Percentiles rank a stretch among this genome's conserved stretches.
phyloP scores from a whole-genome alignment of 768 basidiomycete genomes.

The Russula foetens region DNA sequence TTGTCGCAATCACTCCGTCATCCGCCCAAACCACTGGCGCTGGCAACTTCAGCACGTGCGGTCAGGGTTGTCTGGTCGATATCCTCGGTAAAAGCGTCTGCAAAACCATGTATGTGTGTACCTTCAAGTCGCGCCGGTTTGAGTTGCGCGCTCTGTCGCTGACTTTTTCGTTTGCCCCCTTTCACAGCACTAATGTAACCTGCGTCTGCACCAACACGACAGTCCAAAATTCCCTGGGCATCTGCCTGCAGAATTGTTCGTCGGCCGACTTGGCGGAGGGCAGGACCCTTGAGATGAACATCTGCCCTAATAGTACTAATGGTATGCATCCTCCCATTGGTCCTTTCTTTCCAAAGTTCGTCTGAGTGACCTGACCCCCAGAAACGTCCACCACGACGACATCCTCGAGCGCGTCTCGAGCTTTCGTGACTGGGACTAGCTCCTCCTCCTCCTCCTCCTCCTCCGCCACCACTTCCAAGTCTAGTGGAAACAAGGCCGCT shows the following conservation, averaged over 20 bases:
- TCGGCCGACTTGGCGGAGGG: conserved; percentile 26
- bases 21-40: neutral
- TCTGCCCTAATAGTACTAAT: conserved; percentile 25
- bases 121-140: neutral
- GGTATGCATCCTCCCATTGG: neutral
- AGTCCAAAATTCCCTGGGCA: conserved; percentile 29
- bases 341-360: neutral
- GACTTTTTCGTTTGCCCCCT: too few relatives aligned
- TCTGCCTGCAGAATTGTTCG: conserved; percentile 34
- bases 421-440: too few relatives aligned
- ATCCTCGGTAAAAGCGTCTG: neutral
- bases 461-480: neutral
- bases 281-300: conserved; percentile 25
- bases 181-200: conserved; percentile 26
- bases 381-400: neutral
- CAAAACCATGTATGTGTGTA: neutral
- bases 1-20: neutral
- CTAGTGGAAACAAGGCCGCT: neutral
- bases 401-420: too few relatives aligned
- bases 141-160: neutral
- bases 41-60: neutral
- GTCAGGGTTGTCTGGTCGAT: neutral
- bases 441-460: neutral
- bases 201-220: conserved; percentile 33
- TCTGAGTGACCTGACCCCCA: neutral